Conservation (phyloP, 1,284 basidiomycete species). For the Apiotrichum porosum region DNA sequence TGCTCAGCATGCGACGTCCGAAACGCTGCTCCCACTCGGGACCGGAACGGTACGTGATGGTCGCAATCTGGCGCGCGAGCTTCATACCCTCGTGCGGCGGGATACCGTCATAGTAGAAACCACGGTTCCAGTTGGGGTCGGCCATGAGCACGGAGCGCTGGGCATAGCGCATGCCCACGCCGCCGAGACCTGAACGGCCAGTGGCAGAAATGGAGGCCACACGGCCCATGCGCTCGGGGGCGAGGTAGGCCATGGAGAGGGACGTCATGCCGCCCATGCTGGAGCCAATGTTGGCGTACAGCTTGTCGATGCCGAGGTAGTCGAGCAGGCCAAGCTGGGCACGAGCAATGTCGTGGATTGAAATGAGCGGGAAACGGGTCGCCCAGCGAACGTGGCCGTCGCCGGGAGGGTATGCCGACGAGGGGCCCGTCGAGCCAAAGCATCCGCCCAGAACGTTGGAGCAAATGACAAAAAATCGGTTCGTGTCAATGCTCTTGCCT, state of each 20-base stretch:
- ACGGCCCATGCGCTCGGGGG: constrained; percentile 79
- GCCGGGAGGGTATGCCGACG: constrained; percentile 56
- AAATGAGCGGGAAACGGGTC: constrained; percentile 84
- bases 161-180: constrained; percentile 92
- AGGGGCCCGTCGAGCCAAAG: constrained; percentile 93
- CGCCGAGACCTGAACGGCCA: constrained; percentile 81
- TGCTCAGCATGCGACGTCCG: constrained; percentile 57
- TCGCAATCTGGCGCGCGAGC: constrained; percentile 95
- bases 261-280: constrained; percentile 99
- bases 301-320: constrained; percentile 71
- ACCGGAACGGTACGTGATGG: constrained; percentile 97
- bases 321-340: constrained; percentile 88
- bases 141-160: constrained; percentile 90
- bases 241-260: constrained; percentile 90
- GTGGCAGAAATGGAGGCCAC: constrained; percentile 92
- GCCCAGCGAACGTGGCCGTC: constrained; percentile 69
- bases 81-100: constrained; percentile 99
- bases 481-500: constrained; percentile 86
- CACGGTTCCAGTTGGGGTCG: constrained; percentile 98
- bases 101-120: constrained; percentile 91
- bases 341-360: constrained; percentile 91
- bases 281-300: constrained; percentile 88
- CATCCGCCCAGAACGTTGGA: constrained; percentile 97
- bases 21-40: constrained; percentile 99
- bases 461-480: constrained; percentile 89